A percentile compares a stretch with the other conserved stretches of the same genome.
Evolutionary conservation across 1,284 basidiomycete genomes (phyloP).

Genomic region (Moesziomyces globuligerus): DNA sequence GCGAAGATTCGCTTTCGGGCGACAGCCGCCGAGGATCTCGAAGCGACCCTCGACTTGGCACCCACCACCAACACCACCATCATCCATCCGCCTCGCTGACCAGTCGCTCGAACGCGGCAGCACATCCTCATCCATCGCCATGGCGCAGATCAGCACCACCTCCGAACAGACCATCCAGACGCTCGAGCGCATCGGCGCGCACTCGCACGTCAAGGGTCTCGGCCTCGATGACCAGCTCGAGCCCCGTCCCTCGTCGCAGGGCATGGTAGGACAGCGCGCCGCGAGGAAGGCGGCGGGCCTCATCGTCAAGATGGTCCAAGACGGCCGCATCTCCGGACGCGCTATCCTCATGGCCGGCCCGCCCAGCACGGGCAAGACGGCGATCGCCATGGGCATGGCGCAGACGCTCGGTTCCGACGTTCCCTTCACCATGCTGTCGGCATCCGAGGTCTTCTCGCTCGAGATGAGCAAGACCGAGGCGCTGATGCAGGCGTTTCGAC

Average conservation of each 20-base stretch:
- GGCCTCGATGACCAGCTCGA: conserved; percentile 91
- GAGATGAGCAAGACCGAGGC: conserved; percentile 98
- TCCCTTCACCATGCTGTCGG: conserved; percentile 96
- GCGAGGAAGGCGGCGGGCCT: conserved; percentile 96
- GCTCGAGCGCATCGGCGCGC: conserved; percentile 64
- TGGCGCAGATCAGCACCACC: conserved; percentile 61
- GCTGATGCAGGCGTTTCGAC: conserved; percentile 91
- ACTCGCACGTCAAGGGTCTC: conserved; percentile 70
- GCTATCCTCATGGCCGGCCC: conserved; percentile 96
- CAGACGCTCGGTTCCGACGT: conserved; percentile 92
- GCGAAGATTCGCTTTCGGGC: conserved; percentile 1
- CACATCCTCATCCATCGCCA: conserved; percentile 4
- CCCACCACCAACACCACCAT: conserved; percentile 4
- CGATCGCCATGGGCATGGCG: conserved; percentile 95
- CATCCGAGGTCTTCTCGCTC: conserved; percentile 95
- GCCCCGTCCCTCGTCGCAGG: conserved; percentile 84
- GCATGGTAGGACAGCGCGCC: conserved; percentile 95
- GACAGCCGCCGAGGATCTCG: background rate
- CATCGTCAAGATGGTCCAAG: conserved; percentile 97
- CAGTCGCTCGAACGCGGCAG: background rate
- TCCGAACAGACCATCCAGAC: conserved; percentile 59
- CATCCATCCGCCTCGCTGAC: conserved; percentile 12
- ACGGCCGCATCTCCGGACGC: conserved; percentile 90
- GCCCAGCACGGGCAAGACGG: conserved; percentile 95
- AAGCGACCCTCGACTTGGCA: background rate